Evolutionary conservation across 768 basidiomycete species (phyloP), one percentile per base, ranked within the genome.

Genomic region (Grammothele lineata): DNA sequence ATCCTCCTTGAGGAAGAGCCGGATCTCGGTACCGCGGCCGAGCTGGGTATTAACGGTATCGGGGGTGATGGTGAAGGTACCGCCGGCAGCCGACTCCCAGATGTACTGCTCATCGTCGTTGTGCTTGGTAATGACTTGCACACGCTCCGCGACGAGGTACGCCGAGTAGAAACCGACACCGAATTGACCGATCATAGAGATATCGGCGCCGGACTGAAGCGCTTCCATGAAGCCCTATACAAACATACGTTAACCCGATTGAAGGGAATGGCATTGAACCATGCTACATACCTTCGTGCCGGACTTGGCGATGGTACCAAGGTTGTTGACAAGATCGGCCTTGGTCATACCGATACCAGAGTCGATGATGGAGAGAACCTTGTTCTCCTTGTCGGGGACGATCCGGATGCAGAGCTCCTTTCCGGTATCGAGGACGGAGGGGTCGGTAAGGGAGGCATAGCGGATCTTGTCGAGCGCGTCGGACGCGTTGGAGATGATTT

Each of bases 141-240:
- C 95, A 57, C 87, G 86, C 74, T 99, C 95, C 59, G 95, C 94
- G 57, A 99, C 94, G 61, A 99, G 92, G 81, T 98, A 98, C 14
- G 92, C 90, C 39, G 95, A 97, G 83, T 99, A 98, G 85, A 98
- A 98, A 76, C 95, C 95, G 69, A 99, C 95, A 93, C 95, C 92
- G 71, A 96, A 95, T 76, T 94, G 90, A 72, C 92, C 92, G 63
- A 95, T 96, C 94, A 97, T 97, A 62, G 87, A 88, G 52, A 91
- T 90, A 62, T 91, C 87, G 47, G 88, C 88, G 55, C 88, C 88
- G 26, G 87, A 87, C 66, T 75, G 83, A 53, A 97, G 80, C 44
- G 96, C 95, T 77, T 99, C 95, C 95, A 99, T 98, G 81, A 99
- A 99, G 51, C 93, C 94, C 88, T 94, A 53, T 8, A 58, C 35